Percentiles rank a stretch among this genome's conserved stretches.
Evolutionary conservation across 2,329 filamentous ascomycete genomes (phyloP).

Genomic region (Fusarium lyarnte): DNA sequence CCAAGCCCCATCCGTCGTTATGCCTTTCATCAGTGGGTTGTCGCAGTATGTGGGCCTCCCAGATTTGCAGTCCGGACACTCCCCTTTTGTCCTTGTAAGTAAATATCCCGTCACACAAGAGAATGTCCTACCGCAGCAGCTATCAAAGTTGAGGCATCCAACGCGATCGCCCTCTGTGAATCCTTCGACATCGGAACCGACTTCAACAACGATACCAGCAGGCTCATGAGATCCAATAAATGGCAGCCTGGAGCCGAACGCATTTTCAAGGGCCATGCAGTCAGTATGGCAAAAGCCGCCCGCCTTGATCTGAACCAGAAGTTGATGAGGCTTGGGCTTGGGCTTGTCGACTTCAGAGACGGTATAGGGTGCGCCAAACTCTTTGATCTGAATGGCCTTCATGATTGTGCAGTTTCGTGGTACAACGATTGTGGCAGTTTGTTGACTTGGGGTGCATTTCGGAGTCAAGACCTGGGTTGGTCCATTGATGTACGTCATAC

Average conservation of each 20-base stretch:
- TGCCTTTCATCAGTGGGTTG: neutral
- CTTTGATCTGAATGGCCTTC: neutral
- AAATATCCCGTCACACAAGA: fast-evolving
- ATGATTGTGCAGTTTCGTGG: neutral
- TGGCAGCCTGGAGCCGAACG: neutral
- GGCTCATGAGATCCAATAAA: neutral
- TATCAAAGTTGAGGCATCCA: conserved; percentile 15
- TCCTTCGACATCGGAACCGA: neutral
- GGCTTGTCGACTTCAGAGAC: neutral
- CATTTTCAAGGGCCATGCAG: conserved; percentile 3
- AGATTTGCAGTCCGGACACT: neutral
- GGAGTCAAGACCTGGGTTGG: no score
- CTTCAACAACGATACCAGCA: neutral
- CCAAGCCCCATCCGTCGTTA: conserved; percentile 3
- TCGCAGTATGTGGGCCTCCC: neutral
- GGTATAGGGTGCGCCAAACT: neutral
- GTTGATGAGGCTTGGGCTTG: neutral
- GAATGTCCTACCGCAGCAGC: neutral
- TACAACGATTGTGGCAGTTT: no score
- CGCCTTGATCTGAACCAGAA: neutral
- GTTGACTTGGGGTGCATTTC: fast-evolving
- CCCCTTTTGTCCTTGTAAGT: neutral
- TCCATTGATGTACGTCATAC: no score
- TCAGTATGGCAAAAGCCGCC: conserved; percentile 7
- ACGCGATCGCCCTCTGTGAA: neutral